phyloP scores from a whole-genome alignment of 2,329 filamentous ascomycete species.

The Huntiella bhutanensis region DNA sequence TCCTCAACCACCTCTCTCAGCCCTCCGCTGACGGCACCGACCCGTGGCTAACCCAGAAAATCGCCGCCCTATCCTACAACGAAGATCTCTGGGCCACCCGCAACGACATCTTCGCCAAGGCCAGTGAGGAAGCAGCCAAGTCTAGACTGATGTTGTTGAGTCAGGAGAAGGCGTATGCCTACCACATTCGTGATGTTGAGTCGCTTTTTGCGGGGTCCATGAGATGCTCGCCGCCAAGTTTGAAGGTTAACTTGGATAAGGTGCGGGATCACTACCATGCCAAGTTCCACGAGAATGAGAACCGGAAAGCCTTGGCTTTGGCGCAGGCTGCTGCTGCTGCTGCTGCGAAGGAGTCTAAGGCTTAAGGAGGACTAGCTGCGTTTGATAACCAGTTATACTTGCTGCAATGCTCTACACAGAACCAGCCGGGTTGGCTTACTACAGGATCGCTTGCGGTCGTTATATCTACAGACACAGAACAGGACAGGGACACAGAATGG shows the following conservation, averaged over 20 bases:
- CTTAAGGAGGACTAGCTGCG: too few relatives aligned
- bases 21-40: slow-evolving; percentile 30
- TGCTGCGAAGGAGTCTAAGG: background rate
- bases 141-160: slow-evolving; percentile 37
- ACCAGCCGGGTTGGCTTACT: too few relatives aligned
- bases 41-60: slow-evolving; percentile 25
- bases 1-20: slow-evolving; percentile 31
- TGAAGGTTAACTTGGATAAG: slow-evolving; percentile 29
- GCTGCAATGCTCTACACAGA: too few relatives aligned
- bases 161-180: slow-evolving; percentile 24
- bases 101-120: slow-evolving; percentile 32
- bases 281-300: slow-evolving; percentile 34
- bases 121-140: slow-evolving; percentile 35
- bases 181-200: slow-evolving; percentile 39
- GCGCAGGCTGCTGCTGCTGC: slow-evolving; percentile 18
- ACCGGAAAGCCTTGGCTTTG: slow-evolving; percentile 32
- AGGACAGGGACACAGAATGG: too few relatives aligned
- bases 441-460: too few relatives aligned
- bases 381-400: too few relatives aligned
- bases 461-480: too few relatives aligned
- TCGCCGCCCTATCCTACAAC: slow-evolving; percentile 23
- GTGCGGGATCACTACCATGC: slow-evolving; percentile 38
- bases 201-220: slow-evolving; percentile 37
- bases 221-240: slow-evolving; percentile 9
- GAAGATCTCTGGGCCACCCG: slow-evolving; percentile 29